Percentiles rank a stretch among this genome's conserved stretches.
Evolutionary conservation across 2,329 filamentous ascomycete species (phyloP).

Genomic region (Cordyceps javanica): DNA sequence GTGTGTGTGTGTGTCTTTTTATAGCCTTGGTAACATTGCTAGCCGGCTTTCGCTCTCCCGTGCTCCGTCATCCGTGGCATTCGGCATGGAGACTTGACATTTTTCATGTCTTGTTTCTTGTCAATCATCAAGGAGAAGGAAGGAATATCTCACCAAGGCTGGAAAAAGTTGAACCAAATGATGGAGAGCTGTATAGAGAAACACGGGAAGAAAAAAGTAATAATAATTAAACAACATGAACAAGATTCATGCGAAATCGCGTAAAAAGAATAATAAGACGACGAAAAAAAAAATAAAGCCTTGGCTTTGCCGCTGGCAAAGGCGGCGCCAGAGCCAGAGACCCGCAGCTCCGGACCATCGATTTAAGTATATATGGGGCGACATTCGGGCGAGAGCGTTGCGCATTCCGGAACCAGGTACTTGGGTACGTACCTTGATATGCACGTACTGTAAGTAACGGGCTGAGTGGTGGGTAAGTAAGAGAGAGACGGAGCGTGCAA

Average conservation of each 20-base stretch:
- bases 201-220: neutral
- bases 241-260: neutral
- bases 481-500: too few species aligned
- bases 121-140: neutral
- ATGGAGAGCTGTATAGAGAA: too few species aligned
- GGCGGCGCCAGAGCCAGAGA: neutral
- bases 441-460: too few species aligned
- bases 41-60: conserved; percentile 1
- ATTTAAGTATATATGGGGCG: conserved; percentile 1
- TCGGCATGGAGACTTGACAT: neutral
- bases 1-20: neutral
- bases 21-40: neutral
- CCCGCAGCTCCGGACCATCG: conserved; percentile 9
- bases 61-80: neutral
- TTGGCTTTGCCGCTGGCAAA: neutral
- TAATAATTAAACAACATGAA: too few species aligned
- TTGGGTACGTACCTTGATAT: neutral
- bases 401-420: neutral
- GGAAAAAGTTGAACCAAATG: too few species aligned
- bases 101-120: neutral
- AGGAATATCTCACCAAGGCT: too few species aligned
- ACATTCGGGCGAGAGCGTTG: conserved; percentile 3
- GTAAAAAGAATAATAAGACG: too few species aligned
- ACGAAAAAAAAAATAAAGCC: neutral
- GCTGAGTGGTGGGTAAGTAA: too few species aligned